These are phyloP conservation scores for Fomes fomentarius DNA, from an alignment of 1,284 basidiomycete species.

Conservation along the genomic window DNA sequence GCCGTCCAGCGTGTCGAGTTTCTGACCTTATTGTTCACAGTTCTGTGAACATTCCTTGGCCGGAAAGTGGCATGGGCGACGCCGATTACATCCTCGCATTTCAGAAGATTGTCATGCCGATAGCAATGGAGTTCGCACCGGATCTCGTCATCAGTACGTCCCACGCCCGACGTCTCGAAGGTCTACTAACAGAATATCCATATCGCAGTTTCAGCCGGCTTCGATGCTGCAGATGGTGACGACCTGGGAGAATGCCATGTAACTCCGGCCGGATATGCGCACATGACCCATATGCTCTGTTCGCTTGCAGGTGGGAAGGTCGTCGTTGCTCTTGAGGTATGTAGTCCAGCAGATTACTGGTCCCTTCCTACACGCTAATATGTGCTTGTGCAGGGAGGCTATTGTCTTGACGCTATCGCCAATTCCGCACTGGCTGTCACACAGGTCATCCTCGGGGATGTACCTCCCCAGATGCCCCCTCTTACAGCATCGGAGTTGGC, in stretches of 20 bases:
- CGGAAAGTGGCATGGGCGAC: slow-evolving; percentile 85
- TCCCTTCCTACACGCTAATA: no score
- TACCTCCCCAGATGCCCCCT: slow-evolving; percentile 74
- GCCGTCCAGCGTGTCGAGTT: neutral
- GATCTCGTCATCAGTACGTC: slow-evolving; percentile 94
- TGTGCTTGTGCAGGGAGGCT: slow-evolving; percentile 93
- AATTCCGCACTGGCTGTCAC: slow-evolving; percentile 88
- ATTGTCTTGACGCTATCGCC: slow-evolving; percentile 91
- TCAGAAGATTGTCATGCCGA: slow-evolving; percentile 95
- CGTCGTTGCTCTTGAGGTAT: slow-evolving; percentile 92
- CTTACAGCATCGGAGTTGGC: slow-evolving; percentile 77
- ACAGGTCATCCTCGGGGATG: slow-evolving; percentile 83
- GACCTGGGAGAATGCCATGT: slow-evolving; percentile 91
- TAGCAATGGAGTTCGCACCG: slow-evolving; percentile 94
- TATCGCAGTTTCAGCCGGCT: slow-evolving; percentile 91
- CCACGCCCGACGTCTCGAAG: no score
- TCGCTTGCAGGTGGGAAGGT: slow-evolving; percentile 89
- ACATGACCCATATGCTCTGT: slow-evolving; percentile 97
- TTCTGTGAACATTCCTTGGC: slow-evolving; percentile 98
- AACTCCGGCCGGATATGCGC: slow-evolving; percentile 92
- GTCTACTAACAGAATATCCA: slow-evolving; percentile 49
- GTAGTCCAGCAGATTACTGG: no score
- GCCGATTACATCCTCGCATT: slow-evolving; percentile 98
- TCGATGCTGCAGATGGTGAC: slow-evolving; percentile 95
- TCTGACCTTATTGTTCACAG: slow-evolving; percentile 42